Evolutionary conservation across 1,284 basidiomycete genomes (phyloP), one percentile per base, ranked within the genome.

Genomic region (Apiotrichum sp.): DNA sequence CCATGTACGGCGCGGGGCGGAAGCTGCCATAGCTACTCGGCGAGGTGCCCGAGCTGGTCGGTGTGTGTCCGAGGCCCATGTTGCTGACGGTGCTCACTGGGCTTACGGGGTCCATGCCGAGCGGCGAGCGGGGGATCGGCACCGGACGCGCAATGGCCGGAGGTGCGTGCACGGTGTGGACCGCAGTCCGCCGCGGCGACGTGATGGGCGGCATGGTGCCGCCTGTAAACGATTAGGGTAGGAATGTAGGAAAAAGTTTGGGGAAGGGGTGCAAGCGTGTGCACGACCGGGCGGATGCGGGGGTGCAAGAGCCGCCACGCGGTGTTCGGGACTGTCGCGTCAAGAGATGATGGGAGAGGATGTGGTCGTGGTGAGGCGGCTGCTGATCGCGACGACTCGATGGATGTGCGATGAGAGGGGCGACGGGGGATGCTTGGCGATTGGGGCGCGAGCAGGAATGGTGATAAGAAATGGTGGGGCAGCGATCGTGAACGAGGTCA

Each of bases 1-100:
- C 65, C 68, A 70, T 70, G 59, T 66, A 66, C 22, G 67, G 64
- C 13, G 64, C 16, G 10, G 42, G 10, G 47, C 46, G 57, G 13
- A 47, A 46, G 42, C 35, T 46, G 34, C 39, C 52, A 16, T 29
- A 16, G 52, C 45, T 29, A 33, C 22, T 44, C 7, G 44, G 44
- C 29, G 51, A 52, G 6, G 50, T 45, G 16, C 41, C 41, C 11
- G 41, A 35, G 34, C 47, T 50, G 2, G 49, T 11, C 32, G 49
- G 49, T 13, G 49, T 22, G 29, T 16, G 32, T 13, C 38, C 36
- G 13, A 33, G 4, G 8, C 29, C 36, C 22, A 5, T 13, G 4
- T n/a, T 14, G 34, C 4, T 16, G n/a, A 7, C 29, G 47, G 6
- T 33, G 47, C 49, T 22, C 22, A 22, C 22, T 22, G 22, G 22